These are phyloP conservation scores for Phytophthora brassicae DNA, from an alignment of 352 stramenopile genomes.

Conservation along the genomic window DNA sequence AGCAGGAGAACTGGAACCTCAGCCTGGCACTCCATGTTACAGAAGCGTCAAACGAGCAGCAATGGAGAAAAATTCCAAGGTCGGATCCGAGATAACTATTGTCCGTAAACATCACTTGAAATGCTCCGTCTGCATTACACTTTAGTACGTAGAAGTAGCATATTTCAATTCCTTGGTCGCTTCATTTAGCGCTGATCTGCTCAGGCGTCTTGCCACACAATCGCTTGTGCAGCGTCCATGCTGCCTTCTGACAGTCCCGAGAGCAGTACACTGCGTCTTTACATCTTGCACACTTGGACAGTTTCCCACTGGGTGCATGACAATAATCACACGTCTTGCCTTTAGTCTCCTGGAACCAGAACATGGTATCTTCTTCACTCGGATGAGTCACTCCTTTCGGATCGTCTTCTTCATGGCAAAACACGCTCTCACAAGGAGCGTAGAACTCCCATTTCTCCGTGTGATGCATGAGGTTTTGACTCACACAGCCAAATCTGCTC, in stretches of 20 bases:
- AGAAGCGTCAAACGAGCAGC: conserved; percentile 35
- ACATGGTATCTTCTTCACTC: conserved; percentile 59
- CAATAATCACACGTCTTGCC: conserved; percentile 73
- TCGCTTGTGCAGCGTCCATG: conserved; percentile 80
- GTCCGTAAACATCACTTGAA: too few species aligned
- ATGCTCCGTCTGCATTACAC: background rate
- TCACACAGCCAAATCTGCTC: conserved; percentile 66
- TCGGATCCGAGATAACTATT: too few species aligned
- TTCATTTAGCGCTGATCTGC: conserved; percentile 42
- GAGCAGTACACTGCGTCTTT: conserved; percentile 78
- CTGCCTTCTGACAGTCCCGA: conserved; percentile 74
- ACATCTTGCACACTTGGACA: conserved; percentile 68
- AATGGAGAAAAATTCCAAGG: conserved; percentile 4
- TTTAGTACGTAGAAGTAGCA: conserved; percentile 4
- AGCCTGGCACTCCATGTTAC: conserved; percentile 66
- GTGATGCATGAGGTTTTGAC: conserved; percentile 82
- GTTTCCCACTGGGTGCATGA: conserved; percentile 48
- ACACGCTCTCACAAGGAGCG: conserved; percentile 38
- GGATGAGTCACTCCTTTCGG: conserved; percentile 44
- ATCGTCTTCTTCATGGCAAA: conserved; percentile 44
- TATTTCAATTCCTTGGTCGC: conserved; percentile 11
- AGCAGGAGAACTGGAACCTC: conserved; percentile 73
- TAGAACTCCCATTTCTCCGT: conserved; percentile 86
- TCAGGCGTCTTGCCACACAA: conserved; percentile 61
- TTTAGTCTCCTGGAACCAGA: conserved; percentile 62